Evolutionary conservation across 345 rosid genomes (phyloP).

Genomic region (Hibiscus syriacus): DNA sequence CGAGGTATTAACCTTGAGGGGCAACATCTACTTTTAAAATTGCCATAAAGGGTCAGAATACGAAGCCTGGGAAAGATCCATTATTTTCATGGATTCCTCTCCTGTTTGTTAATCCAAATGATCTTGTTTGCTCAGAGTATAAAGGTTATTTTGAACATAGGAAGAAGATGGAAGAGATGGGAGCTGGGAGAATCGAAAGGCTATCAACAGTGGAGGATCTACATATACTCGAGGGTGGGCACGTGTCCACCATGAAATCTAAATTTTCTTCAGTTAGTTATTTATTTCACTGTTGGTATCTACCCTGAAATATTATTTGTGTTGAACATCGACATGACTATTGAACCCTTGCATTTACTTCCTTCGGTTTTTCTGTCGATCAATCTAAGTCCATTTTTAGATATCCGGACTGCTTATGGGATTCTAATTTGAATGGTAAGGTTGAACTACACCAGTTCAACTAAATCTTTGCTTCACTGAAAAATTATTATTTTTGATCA

Average conservation of each 20-base stretch:
- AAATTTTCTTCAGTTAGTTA: too few species aligned
- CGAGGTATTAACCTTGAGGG: too few species aligned
- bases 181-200: slow-evolving; percentile 41
- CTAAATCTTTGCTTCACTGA: neutral
- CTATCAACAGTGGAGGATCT: too few species aligned
- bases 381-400: slow-evolving; percentile 25
- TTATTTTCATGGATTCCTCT: slow-evolving; percentile 45
- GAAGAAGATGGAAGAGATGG: slow-evolving; percentile 43
- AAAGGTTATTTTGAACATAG: slow-evolving; percentile 61
- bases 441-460: slow-evolving; percentile 27
- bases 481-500: neutral
- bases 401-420: slow-evolving; percentile 52
- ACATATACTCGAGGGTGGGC: too few species aligned
- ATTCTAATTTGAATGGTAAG: slow-evolving; percentile 32
- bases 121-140: slow-evolving; percentile 50
- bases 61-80: slow-evolving; percentile 16
- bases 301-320: too few species aligned
- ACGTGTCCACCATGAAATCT: too few species aligned
- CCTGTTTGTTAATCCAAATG: slow-evolving; percentile 42
- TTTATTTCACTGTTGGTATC: too few species aligned
- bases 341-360: slow-evolving; percentile 47
- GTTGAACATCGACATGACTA: slow-evolving; percentile 16
- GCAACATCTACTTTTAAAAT: too few species aligned
- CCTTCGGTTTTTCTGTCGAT: slow-evolving; percentile 49
- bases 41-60: slow-evolving; percentile 33